These are phyloP conservation scores for Coniferiporia weirii DNA, from an alignment of 1,284 basidiomycete genomes.

Conservation along the genomic window DNA sequence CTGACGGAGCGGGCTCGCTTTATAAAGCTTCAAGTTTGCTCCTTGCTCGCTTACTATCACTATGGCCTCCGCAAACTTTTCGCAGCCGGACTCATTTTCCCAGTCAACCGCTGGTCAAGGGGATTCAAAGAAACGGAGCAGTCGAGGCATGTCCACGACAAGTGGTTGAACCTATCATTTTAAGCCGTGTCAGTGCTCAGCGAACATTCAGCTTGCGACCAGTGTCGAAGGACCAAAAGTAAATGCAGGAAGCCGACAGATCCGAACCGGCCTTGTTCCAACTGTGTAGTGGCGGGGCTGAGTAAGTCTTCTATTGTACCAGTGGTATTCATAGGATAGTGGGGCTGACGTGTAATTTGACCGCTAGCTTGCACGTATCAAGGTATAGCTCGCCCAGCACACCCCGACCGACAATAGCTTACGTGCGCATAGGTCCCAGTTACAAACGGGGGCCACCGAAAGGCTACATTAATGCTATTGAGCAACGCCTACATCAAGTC, in stretches of 20 bases:
- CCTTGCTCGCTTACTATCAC: neutral
- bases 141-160: conserved; percentile 45
- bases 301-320: conserved; percentile 35
- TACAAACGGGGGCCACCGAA: conserved; percentile 85
- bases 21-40: neutral
- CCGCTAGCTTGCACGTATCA: conserved; percentile 68
- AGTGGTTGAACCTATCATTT: conserved; percentile 8
- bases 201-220: conserved; percentile 55
- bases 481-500: conserved; percentile 84
- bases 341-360: neutral
- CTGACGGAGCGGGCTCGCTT: too few species aligned
- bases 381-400: conserved; percentile 38
- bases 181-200: conserved; percentile 11
- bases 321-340: neutral
- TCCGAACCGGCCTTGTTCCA: conserved; percentile 57
- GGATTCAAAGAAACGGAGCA: conserved; percentile 53
- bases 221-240: conserved; percentile 81
- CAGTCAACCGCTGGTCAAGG: conserved; percentile 44
- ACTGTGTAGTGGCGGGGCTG: conserved; percentile 56
- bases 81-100: conserved; percentile 43
- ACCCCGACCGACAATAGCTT: neutral
- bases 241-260: conserved; percentile 67
- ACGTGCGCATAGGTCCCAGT: conserved; percentile 53
- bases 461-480: conserved; percentile 87
- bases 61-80: conserved; percentile 33